Evolutionary conservation across 306 rosid species (phyloP).

Genomic region (Quercus engelmannii): DNA sequence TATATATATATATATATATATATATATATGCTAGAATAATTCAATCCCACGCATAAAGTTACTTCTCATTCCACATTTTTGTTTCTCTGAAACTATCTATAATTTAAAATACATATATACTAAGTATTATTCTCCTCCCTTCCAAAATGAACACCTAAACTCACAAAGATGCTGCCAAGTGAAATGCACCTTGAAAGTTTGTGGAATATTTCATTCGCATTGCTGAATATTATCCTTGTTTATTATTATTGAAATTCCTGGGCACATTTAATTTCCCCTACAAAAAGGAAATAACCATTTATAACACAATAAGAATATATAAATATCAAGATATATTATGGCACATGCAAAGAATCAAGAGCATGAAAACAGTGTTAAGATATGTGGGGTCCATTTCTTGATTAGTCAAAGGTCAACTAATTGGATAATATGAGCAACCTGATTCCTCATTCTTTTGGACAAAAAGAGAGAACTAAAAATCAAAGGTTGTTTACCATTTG

Average conservation of each 20-base stretch:
- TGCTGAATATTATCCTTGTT: conserved; percentile 15
- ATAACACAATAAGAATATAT: background rate
- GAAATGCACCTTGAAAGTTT: conserved; percentile 17
- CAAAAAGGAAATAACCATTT: background rate
- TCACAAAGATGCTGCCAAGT: conserved; percentile 15
- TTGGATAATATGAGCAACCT: conserved; percentile 30
- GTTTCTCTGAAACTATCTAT: conserved; percentile 6
- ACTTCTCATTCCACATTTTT: too few relatives aligned
- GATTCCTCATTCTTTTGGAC: conserved; percentile 31
- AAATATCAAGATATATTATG: conserved; percentile 8
- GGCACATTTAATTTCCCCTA: background rate
- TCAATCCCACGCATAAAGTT: too few relatives aligned
- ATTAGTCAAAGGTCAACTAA: conserved; percentile 41
- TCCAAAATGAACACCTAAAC: background rate
- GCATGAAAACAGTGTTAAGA: conserved; percentile 12
- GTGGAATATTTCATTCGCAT: conserved; percentile 34
- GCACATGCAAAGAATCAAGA: conserved; percentile 26
- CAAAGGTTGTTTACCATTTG: conserved; percentile 29
- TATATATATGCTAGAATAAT: too few relatives aligned
- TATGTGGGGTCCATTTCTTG: conserved; percentile 32
- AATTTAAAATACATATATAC: conserved; percentile 19
- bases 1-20: too few relatives aligned
- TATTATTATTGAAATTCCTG: conserved; percentile 23
- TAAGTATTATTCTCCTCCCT: conserved; percentile 32
- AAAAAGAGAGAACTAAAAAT: conserved; percentile 8